These are phyloP conservation scores for Isatis tinctoria DNA, from an alignment of 345 rosid genomes.

Conservation along the genomic window DNA sequence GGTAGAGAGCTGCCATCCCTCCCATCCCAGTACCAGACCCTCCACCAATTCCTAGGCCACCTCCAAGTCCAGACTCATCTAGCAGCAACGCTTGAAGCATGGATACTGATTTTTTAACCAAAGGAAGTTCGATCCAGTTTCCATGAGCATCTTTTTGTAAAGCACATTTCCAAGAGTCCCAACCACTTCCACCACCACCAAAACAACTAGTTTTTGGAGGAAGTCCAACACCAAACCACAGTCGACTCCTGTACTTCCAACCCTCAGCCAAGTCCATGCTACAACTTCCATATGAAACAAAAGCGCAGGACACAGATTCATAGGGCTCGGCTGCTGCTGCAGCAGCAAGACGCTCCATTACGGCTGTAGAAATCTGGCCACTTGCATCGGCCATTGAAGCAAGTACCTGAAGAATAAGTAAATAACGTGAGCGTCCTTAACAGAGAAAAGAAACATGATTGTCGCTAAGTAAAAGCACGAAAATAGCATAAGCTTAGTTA, in stretches of 20 bases:
- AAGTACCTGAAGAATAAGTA: slow-evolving; percentile 54
- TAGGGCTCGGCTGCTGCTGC: slow-evolving; percentile 98
- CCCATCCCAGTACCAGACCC: slow-evolving; percentile 99
- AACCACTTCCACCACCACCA: slow-evolving; percentile 95
- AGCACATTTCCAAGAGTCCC: slow-evolving; percentile 77
- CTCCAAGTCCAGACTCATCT: slow-evolving; percentile 96
- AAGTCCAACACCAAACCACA: slow-evolving; percentile 90
- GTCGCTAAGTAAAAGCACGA: not conserved
- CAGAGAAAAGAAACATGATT: not conserved
- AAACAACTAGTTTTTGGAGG: slow-evolving; percentile 55
- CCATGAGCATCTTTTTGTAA: slow-evolving; percentile 87
- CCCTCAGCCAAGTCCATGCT: slow-evolving; percentile 82
- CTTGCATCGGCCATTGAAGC: slow-evolving; percentile 98
- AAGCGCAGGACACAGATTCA: slow-evolving; percentile 91
- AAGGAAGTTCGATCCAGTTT: slow-evolving; percentile 88
- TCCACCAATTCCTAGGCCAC: slow-evolving; percentile 93
- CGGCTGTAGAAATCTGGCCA: slow-evolving; percentile 83
- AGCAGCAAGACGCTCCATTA: slow-evolving; percentile 94
- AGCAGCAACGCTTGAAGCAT: slow-evolving; percentile 93
- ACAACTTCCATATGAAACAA: slow-evolving; percentile 96
- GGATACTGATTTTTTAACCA: slow-evolving; percentile 85
- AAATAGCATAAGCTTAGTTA: not conserved
- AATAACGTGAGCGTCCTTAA: slow-evolving; percentile 3
- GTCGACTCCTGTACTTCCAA: slow-evolving; percentile 93
- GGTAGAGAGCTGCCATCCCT: slow-evolving; percentile 96